Base-by-base conservation (phyloP, 768 basidiomycete species). In the Auriscalpium orientale region DNA sequence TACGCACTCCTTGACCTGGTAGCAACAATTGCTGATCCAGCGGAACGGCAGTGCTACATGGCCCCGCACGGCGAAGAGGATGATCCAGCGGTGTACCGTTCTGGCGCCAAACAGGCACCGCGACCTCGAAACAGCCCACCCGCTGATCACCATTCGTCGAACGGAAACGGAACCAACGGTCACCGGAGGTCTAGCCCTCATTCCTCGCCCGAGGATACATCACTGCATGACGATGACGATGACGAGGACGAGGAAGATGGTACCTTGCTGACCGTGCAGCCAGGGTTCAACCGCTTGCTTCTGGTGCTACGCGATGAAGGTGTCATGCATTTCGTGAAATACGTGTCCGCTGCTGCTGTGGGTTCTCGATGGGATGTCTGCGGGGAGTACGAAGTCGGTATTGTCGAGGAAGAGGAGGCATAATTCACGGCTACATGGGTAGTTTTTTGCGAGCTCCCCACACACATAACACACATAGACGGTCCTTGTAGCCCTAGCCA, bases 321-420 rank as follows among this genome's bases (percentile, higher is more conserved):
- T 18, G 94, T 98, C 48, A 86, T 98, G 84, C 82, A 82, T 44
- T 98, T 98, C 68, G 91, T 95, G 60, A 98, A 98, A 69, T 98
- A 98, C 64, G 82, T 98, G 18, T 89, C 89, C 28, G 91, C 90
- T 15, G 83, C 85, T 1, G 95, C 95, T 0, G 82, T 85, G 51
- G 91, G 93, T 9, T 93, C 91, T 33, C 76, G 95, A 53, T 98
- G 93, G 93, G 95, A 98, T 67, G 73, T 98, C 11, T 91, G 85
- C 59, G 87, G 85, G 4, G 95, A 98, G 72, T 98, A 88, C 68
- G 91, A 93, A 65, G 85, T 97, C 10, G 93, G 91, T 2, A 83
- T 87, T 75, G 67, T 91, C 21, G 81, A 87, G 21, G 54, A 53
- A 50, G 61, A 62, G 18, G 58, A 60, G 11, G 56, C 54, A 20